Evolutionary conservation across 306 rosid genomes (phyloP).

Genomic region (Oxytropis ochrocephala): DNA sequence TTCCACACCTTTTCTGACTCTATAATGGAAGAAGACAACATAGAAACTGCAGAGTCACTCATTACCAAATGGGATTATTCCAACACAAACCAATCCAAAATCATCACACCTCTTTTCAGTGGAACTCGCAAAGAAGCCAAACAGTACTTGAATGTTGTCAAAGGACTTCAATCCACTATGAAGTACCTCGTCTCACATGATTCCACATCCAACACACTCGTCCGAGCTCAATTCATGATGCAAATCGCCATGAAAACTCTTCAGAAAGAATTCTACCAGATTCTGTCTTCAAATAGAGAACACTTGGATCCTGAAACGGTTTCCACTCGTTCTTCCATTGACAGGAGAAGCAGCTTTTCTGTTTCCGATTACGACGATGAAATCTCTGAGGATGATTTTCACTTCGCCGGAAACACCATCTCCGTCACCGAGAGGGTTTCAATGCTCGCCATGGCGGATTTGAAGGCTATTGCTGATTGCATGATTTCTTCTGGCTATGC

Average conservation of each 20-base stretch:
- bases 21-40: slow-evolving; percentile 51
- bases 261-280: slow-evolving; percentile 54
- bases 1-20: slow-evolving; percentile 37
- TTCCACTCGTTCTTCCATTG: slow-evolving; percentile 38
- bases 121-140: slow-evolving; percentile 57
- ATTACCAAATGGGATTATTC: slow-evolving; percentile 50
- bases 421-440: slow-evolving; percentile 44
- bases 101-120: slow-evolving; percentile 35
- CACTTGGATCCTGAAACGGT: slow-evolving; percentile 53
- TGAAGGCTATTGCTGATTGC: slow-evolving; percentile 58
- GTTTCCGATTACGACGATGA: slow-evolving; percentile 51
- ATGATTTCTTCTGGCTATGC: slow-evolving; percentile 67
- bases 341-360: slow-evolving; percentile 16
- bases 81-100: not conserved
- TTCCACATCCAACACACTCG: slow-evolving; percentile 33
- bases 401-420: slow-evolving; percentile 20
- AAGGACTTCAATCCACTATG: slow-evolving; percentile 70
- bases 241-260: slow-evolving; percentile 74
- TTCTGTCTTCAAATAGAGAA: slow-evolving; percentile 33
- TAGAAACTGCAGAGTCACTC: slow-evolving; percentile 41
- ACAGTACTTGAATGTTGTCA: slow-evolving; percentile 48
- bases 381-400: slow-evolving; percentile 45
- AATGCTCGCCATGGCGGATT: slow-evolving; percentile 45
- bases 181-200: slow-evolving; percentile 33
- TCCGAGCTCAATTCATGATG: slow-evolving; percentile 56